Evolutionary conservation across 1,139 yeast species (phyloP).

Genomic region (Fermentozyma sake): DNA sequence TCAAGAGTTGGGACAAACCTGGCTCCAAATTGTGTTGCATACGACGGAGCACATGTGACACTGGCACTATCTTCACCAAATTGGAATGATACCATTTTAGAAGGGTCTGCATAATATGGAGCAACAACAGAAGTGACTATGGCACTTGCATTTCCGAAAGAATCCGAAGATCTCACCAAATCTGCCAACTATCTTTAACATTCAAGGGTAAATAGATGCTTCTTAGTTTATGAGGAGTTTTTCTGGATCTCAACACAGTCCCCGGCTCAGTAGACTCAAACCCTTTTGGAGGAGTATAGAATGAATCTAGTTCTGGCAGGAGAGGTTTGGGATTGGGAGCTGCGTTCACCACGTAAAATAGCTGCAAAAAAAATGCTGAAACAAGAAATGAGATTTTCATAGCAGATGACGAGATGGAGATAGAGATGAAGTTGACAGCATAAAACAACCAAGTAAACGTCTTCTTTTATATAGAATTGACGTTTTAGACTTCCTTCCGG

Average conservation of each 20-base stretch:
- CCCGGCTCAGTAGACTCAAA: slow-evolving; percentile 19
- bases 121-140: slow-evolving; percentile 27
- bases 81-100: slow-evolving; percentile 29
- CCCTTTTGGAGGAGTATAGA: slow-evolving; percentile 21
- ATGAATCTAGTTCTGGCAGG: slow-evolving; percentile 17
- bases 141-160: slow-evolving; percentile 25
- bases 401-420: too few relatives aligned
- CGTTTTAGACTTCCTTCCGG: too few relatives aligned
- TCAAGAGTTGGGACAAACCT: slow-evolving; percentile 4
- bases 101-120: slow-evolving; percentile 27
- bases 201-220: slow-evolving; percentile 11
- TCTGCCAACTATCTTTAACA: slow-evolving; percentile 23
- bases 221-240: slow-evolving; percentile 17
- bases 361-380: too few relatives aligned
- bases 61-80: slow-evolving; percentile 30
- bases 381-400: too few relatives aligned
- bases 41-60: slow-evolving; percentile 30
- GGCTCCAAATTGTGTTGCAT: slow-evolving; percentile 21
- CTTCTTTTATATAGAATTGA: too few relatives aligned
- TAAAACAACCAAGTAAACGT: too few relatives aligned
- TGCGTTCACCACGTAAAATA: too few relatives aligned
- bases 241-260: slow-evolving; percentile 16
- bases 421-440: too few relatives aligned
- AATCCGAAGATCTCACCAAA: slow-evolving; percentile 29
- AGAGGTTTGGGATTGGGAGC: too few relatives aligned